A percentile compares a stretch with the other conserved stretches of the same genome.
These are phyloP conservation scores for Danielia oregonensis DNA, from an alignment of 805 yeast species.

Conservation along the genomic window DNA sequence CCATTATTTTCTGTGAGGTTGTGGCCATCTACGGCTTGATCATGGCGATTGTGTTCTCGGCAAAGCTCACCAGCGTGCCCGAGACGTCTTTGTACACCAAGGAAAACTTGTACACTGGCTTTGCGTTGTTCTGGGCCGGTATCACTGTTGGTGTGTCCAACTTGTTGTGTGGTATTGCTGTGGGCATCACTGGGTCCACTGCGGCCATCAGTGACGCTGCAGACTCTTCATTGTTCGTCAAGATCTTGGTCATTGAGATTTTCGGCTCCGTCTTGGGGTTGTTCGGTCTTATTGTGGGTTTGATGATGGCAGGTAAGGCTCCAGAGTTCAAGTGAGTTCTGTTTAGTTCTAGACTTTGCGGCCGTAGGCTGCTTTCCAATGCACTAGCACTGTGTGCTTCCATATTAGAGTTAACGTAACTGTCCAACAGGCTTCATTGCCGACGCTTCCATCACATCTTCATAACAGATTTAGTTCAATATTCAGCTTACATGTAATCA, in stretches of 20 bases:
- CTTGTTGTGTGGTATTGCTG: constrained; percentile 94
- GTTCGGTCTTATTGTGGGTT: constrained; percentile 93
- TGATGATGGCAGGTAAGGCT: constrained; percentile 95
- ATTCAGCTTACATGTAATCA: too few species aligned
- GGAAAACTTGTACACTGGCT: constrained; percentile 91
- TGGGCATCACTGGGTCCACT: constrained; percentile 97
- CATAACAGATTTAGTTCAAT: too few species aligned
- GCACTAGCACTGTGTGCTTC: too few species aligned
- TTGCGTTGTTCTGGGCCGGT: constrained; percentile 97
- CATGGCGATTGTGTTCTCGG: constrained; percentile 94
- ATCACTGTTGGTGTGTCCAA: constrained; percentile 91
- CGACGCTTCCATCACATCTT: too few species aligned
- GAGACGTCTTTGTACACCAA: constrained; percentile 63
- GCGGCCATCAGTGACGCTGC: constrained; percentile 98
- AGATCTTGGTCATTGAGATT: constrained; percentile 94
- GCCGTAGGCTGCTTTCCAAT: too few species aligned
- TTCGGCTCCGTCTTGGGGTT: constrained; percentile 95
- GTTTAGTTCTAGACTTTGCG: too few species aligned
- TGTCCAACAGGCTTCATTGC: too few species aligned
- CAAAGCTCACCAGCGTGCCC: constrained; percentile 74
- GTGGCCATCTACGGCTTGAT: constrained; percentile 97
- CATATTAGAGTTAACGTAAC: too few species aligned
- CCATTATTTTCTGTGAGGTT: constrained; percentile 97
- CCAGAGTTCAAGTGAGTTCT: constrained; percentile 65
- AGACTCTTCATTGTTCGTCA: constrained; percentile 89